These are phyloP conservation scores for Colletotrichum sp. DNA, from an alignment of 2,329 filamentous ascomycete genomes.

Conservation along the genomic window DNA sequence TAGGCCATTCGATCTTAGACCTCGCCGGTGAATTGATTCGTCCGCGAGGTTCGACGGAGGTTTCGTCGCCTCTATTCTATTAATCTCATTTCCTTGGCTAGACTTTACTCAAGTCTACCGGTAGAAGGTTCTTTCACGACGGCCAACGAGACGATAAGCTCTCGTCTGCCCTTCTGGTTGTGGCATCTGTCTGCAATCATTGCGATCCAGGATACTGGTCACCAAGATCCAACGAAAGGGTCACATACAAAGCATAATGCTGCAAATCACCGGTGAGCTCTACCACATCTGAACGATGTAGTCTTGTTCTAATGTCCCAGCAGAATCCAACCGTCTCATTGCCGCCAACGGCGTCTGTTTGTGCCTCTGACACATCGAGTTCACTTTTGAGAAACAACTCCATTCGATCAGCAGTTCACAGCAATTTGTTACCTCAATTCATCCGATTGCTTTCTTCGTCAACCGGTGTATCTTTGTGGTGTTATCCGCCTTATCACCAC, in stretches of 20 bases:
- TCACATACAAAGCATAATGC: neutral
- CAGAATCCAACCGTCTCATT: neutral
- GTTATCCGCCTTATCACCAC: neutral
- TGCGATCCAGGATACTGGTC: neutral
- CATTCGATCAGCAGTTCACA: neutral
- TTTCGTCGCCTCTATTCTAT: neutral
- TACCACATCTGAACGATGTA: neutral
- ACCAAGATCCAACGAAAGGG: neutral
- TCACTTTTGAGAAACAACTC: neutral
- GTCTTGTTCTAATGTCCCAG: neutral
- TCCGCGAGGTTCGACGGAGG: neutral
- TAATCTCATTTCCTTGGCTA: neutral
- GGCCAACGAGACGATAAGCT: neutral
- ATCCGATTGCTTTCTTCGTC: neutral
- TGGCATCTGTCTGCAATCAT: neutral
- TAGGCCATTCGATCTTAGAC: constrained; percentile 35
- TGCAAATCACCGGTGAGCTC: neutral
- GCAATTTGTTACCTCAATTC: neutral
- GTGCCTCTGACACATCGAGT: neutral
- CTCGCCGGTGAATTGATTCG: constrained; percentile 27
- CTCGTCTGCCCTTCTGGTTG: neutral
- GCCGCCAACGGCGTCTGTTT: neutral
- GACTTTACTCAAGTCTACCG: neutral
- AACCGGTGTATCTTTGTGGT: neutral
- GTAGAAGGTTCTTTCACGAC: neutral